Evolutionary conservation across 2,329 filamentous ascomycete genomes (phyloP).

Genomic region (Aspergillus novofumigatus): DNA sequence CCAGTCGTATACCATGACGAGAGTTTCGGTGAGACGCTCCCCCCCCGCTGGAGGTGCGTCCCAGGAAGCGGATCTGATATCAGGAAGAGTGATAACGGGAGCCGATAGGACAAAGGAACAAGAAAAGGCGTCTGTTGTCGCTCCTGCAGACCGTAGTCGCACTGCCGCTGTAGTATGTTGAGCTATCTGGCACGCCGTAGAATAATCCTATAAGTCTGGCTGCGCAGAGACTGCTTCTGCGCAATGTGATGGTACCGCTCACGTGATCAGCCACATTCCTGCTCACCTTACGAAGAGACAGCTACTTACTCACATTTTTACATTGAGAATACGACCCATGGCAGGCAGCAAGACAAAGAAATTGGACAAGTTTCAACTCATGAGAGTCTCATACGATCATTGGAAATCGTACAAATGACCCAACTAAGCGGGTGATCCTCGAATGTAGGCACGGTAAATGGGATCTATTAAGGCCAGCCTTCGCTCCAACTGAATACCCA

Average conservation of each 20-base stretch:
- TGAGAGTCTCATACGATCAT: not conserved
- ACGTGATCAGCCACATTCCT: not conserved
- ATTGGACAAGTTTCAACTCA: not conserved
- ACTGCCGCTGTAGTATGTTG: slow-evolving; percentile 4
- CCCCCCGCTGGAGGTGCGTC: slow-evolving; percentile 25
- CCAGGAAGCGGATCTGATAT: slow-evolving; percentile 10
- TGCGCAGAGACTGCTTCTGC: slow-evolving; percentile 17
- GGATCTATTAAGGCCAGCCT: not conserved
- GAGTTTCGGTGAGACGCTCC: slow-evolving; percentile 15
- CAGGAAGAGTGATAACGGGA: not conserved
- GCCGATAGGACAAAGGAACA: slow-evolving; percentile 12
- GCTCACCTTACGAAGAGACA: too few species aligned
- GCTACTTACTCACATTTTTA: not conserved
- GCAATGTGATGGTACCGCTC: slow-evolving; percentile 13
- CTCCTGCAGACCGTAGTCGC: slow-evolving; percentile 33
- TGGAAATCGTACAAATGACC: not conserved
- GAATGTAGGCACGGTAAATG: not conserved
- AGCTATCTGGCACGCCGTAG: slow-evolving; percentile 17
- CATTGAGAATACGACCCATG: not conserved
- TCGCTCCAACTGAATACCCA: not conserved
- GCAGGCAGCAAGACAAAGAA: not conserved
- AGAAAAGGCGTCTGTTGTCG: slow-evolving; percentile 32
- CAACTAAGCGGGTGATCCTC: not conserved
- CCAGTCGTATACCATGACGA: slow-evolving; percentile 58
- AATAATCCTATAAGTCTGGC: slow-evolving; percentile 7